Conservation (phyloP, 805 yeast genomes). For the Ogataea glucozyma region DNA sequence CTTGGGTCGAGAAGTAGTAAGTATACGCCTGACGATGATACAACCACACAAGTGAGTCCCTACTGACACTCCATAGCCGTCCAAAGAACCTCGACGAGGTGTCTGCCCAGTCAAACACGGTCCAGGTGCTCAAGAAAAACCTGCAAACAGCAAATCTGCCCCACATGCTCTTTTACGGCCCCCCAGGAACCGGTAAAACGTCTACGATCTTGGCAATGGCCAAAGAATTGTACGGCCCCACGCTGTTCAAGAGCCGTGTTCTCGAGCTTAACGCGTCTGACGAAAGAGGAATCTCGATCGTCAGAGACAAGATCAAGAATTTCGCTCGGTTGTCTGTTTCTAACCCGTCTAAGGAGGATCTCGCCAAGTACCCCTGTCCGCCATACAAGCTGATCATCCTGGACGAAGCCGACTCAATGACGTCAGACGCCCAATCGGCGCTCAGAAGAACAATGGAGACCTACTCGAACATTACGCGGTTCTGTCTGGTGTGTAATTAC, state of each 20-base stretch:
- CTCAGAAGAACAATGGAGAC: conserved; percentile 92
- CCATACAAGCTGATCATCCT: conserved; percentile 91
- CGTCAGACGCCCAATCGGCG: conserved; percentile 94
- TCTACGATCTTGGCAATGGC: conserved; percentile 85
- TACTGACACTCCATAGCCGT: conserved; percentile 46
- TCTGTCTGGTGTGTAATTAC: conserved; percentile 93
- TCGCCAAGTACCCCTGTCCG: conserved; percentile 85
- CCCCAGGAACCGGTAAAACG: conserved; percentile 93
- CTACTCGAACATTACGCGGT: conserved; percentile 85
- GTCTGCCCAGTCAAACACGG: conserved; percentile 89
- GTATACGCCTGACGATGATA: conserved; percentile 18
- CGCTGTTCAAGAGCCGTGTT: conserved; percentile 65
- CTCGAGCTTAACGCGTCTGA: conserved; percentile 87
- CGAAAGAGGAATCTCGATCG: conserved; percentile 87
- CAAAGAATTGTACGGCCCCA: conserved; percentile 76
- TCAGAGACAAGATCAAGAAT: conserved; percentile 79
- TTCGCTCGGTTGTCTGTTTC: conserved; percentile 86
- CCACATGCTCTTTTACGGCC: conserved; percentile 89
- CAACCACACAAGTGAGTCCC: not conserved
- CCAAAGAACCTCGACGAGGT: conserved; percentile 87
- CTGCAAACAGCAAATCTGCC: conserved; percentile 81
- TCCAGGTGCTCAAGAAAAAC: conserved; percentile 76
- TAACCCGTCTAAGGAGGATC: conserved; percentile 69
- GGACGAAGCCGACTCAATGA: conserved; percentile 98
- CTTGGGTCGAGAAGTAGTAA: conserved; percentile 90